Evolutionary conservation across 768 basidiomycete species (phyloP).

Genomic region (Pleurotus sapidus): DNA sequence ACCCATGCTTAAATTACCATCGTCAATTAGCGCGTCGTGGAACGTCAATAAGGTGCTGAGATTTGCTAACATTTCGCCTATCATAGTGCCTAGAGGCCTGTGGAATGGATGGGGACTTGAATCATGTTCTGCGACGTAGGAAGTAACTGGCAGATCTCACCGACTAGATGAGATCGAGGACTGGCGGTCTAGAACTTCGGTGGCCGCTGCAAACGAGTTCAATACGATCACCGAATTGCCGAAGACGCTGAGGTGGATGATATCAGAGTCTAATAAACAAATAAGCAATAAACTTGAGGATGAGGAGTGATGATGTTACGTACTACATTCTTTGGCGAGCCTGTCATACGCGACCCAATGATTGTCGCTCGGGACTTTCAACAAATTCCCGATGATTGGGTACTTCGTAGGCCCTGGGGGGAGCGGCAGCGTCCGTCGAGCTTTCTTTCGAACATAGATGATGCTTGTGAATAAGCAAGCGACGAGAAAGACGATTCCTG

Average conservation of each 20-base stretch:
- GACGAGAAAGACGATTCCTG: too few species aligned
- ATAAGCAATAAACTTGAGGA: neutral
- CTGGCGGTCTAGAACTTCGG: conserved; percentile 39
- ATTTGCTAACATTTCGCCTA: too few species aligned
- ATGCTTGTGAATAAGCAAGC: too few species aligned
- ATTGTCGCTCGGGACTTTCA: conserved; percentile 14
- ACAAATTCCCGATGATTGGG: conserved; percentile 22
- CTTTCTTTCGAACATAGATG: too few species aligned
- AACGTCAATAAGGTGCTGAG: too few species aligned
- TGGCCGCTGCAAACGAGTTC: conserved; percentile 29
- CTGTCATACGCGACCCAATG: conserved; percentile 17
- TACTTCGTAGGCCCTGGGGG: conserved; percentile 23
- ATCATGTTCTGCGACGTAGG: too few species aligned
- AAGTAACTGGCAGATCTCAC: too few species aligned
- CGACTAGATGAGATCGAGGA: conserved; percentile 36
- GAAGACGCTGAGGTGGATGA: conserved; percentile 24
- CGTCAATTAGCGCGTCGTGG: too few species aligned
- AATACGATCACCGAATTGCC: conserved; percentile 33
- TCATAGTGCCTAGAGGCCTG: too few species aligned
- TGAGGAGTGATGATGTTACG: neutral
- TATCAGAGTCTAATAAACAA: conserved; percentile 23
- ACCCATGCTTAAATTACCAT: conserved; percentile 29
- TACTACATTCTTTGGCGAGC: conserved; percentile 19
- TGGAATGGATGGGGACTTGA: too few species aligned
- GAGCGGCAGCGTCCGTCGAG: conserved; percentile 7